Base-by-base conservation (phyloP, 768 basidiomycete genomes). In the Rhizopogon rudus region DNA sequence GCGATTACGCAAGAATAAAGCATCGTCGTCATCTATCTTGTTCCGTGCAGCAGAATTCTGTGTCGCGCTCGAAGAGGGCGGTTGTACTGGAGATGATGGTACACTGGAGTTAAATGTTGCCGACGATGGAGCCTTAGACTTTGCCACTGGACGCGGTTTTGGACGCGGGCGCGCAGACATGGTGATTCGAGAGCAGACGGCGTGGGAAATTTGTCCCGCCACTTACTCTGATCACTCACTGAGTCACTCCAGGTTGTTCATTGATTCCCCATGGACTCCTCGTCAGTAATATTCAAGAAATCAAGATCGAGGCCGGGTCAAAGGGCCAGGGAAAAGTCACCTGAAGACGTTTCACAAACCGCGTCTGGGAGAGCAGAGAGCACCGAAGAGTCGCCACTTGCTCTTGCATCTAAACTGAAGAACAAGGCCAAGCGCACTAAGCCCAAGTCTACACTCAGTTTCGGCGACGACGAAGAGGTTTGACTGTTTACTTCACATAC, bases 391-490 rank as follows among this genome's bases (percentile, higher is more conserved):
- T 81, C 87, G 1, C 86, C 87, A 5, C 83, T 77, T 53, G 78
- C 77, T 0, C 67, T 88, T 40, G 84, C 80, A 1, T 69, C 81
- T 2, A 90, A 86, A 67, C 63, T 90, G 56, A 93, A 87, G 76
- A 85, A 79, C 60, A 88, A 87, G 64, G 73, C 73, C 39, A 90
- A 84, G 71, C 85, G 83, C 56, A 68, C 80, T 16, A 84, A 82
- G 63, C 76, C 81, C 40, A 86, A 85, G 65, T 79, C 87, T 3
- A 78, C 77, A 53, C 75, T 93, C 53, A 93, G 91, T 66, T 93
- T 93, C 70, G 91, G 90, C 6, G 87, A 72, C 8, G 79, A 76
- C 10, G 80, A 81, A 54, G 88, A 87, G 77, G 87, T 88, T 60
- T 44, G 73, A 64, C 57, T 66, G 55, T 44, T 58, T 52, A 57